Base-by-base conservation (phyloP, 1,284 basidiomycete genomes). In the Vanrija humicola region DNA sequence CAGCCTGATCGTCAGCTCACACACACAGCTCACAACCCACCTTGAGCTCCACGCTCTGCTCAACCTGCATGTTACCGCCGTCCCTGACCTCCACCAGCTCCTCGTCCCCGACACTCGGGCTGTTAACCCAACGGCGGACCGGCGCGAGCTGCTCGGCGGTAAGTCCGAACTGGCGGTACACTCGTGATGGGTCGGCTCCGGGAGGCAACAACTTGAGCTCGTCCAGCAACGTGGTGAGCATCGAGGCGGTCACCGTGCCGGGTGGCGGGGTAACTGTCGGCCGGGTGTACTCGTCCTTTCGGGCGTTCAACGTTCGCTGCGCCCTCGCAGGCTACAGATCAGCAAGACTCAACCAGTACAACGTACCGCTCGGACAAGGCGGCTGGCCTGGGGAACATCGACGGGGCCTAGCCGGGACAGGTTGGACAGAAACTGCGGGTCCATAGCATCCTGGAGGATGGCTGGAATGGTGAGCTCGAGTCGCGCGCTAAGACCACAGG, bases 351-450 rank as follows among this genome's bases (percentile, higher is more conserved):
- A 47, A 53, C 9, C 23, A 12, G 0, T n/a, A 19, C 12, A 21
- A 73, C 84, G 71, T 70, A 88, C 88, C 14, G 81, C 73, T 59
- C 76, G 80, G 48, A 85, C 65, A 6, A 80, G 75, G 56, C 62
- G 80, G 75, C 82, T 68, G 83, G 86, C 72, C 84, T 84, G 66
- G 6, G 68, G 64, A 19, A 92, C 87, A 19, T 76, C 78, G 7
- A 91, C 89, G 25, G 82, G 85, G 1, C 89, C 89, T 4, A 92
- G 76, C 43, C 76, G 80, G 61, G 69, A 83, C 48, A 93, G 75
- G 65, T 89, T 90, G 29, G 83, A 79, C 66, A 88, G 72, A 56
- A 91, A 84, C 50, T 91, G 83, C 1, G 88, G 87, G 69, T 92
- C 89, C 61, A 78, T 80, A 7, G 83, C 82, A 67, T 92, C 89